Evolutionary conservation across 2,329 filamentous ascomycete species (phyloP), one percentile per base, ranked within the genome.

Genomic region (Penicillium digitatum): DNA sequence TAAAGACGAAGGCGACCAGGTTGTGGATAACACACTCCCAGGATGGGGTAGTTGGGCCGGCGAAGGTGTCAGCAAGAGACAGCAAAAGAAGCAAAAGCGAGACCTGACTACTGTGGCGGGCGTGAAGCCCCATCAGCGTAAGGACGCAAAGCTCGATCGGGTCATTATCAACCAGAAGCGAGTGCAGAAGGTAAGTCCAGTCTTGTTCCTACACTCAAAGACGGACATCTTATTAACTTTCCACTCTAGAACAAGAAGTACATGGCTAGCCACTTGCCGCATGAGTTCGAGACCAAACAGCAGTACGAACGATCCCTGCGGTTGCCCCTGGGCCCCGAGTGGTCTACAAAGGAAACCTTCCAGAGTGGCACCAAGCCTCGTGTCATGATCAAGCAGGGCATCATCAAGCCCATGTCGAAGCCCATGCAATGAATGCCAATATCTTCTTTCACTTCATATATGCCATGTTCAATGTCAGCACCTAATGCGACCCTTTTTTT

Each of bases 41-140:
- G 94, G 94, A 43, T 99, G 94, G 94, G 94, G 94, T 61, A 86
- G 81, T 66, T 96, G 94, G 94, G 83, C 88, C 5, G 94, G 94
- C 59, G 85, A 88, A 16, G 93, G 92, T 18, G 79, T 96, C 60
- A 87, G 84, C 72, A 86, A 84, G 63, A 83, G 82, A 58, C 83
- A 88, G 61, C 81, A 84, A 72, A 84, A 84, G 68, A 68, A 66
- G 47, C 75, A 77, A 81, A 63, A 85, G 87, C 52, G 73, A 26
- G 70, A 81, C 53, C 52, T 78, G 43, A 76, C 70, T 14, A 76
- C 66, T 12, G 66, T 75, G 14, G 83, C 89, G 58, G 92, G 90
- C 35, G 80, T 95, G 62, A 88, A 89, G 72, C 83, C 84, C 62
- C 82, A 86, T 56, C 82, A 92, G 56, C 84, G 94, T 47, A 88